Evolutionary conservation across 352 stramenopile genomes (phyloP).

Genomic region (Phytophthora palmivora): DNA sequence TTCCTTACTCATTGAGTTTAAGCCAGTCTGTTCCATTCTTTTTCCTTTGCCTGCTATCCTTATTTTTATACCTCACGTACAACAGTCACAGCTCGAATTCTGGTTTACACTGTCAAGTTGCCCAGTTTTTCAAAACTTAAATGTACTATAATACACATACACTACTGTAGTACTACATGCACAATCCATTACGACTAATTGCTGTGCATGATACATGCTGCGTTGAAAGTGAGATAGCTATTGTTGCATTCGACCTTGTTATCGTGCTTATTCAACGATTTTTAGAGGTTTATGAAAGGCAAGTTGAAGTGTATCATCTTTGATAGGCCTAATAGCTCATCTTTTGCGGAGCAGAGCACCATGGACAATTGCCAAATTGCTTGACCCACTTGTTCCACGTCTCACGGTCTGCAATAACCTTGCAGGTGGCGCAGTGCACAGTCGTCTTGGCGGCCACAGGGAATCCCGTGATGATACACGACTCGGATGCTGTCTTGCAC

Average conservation of each 20-base stretch:
- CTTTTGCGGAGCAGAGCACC: slow-evolving; percentile 84
- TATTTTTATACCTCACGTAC: slow-evolving; percentile 15
- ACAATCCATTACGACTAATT: too few relatives aligned
- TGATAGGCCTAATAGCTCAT: slow-evolving; percentile 73
- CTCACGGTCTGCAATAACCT: slow-evolving; percentile 85
- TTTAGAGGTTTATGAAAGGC: background rate
- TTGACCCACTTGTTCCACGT: slow-evolving; percentile 93
- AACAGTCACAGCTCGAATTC: slow-evolving; percentile 2
- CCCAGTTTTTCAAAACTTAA: too few relatives aligned
- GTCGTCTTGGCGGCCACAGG: slow-evolving; percentile 88
- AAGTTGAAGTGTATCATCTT: slow-evolving; percentile 33
- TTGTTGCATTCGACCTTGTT: too few relatives aligned
- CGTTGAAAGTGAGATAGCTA: too few relatives aligned
- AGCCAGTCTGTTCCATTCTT: slow-evolving; percentile 41
- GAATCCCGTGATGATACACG: slow-evolving; percentile 93
- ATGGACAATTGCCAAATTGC: slow-evolving; percentile 83
- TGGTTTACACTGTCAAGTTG: too few relatives aligned
- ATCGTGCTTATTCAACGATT: too few relatives aligned
- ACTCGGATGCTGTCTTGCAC: slow-evolving; percentile 78
- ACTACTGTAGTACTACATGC: too few relatives aligned
- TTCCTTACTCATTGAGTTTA: slow-evolving; percentile 95
- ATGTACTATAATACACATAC: too few relatives aligned
- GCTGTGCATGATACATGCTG: too few relatives aligned
- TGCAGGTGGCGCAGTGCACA: slow-evolving; percentile 90
- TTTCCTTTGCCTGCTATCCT: background rate